Percentiles rank a stretch among this genome's conserved stretches.
These are phyloP conservation scores for Licmophora abbreviata DNA, from an alignment of 108 stramenopile species.

Conservation along the genomic window DNA sequence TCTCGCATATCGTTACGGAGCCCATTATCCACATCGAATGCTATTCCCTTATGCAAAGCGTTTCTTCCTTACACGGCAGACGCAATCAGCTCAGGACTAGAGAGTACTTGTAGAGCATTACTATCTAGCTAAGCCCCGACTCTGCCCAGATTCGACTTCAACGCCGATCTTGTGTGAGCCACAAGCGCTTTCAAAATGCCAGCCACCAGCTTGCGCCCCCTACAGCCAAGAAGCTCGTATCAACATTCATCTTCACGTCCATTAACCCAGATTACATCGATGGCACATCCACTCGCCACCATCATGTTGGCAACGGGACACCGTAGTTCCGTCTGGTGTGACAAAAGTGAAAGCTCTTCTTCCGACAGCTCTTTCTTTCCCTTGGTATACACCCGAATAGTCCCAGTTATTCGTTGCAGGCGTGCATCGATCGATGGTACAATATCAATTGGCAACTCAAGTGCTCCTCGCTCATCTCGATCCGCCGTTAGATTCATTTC, in stretches of 20 bases:
- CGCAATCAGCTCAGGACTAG: too few relatives aligned
- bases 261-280: slow-evolving; percentile 59
- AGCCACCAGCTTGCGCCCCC: too few relatives aligned
- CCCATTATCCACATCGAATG: too few relatives aligned
- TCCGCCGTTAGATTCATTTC: slow-evolving; percentile 45
- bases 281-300: slow-evolving; percentile 51
- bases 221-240: too few relatives aligned
- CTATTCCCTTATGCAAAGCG: too few relatives aligned
- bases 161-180: too few relatives aligned
- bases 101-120: too few relatives aligned
- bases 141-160: too few relatives aligned
- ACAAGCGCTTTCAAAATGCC: too few relatives aligned
- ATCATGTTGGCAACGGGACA: slow-evolving; percentile 86
- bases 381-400: slow-evolving; percentile 31
- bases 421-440: slow-evolving; percentile 41
- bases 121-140: too few relatives aligned
- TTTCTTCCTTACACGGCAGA: too few relatives aligned
- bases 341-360: slow-evolving; percentile 40
- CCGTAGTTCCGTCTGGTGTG: slow-evolving; percentile 61
- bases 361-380: slow-evolving; percentile 1
- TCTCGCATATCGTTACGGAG: too few relatives aligned
- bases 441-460: slow-evolving; percentile 44
- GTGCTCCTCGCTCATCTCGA: slow-evolving; percentile 69
- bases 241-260: slow-evolving; percentile 11
- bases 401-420: slow-evolving; percentile 29